phyloP scores from a whole-genome alignment of 805 yeast genomes.

The Yarrowia osloensis region DNA sequence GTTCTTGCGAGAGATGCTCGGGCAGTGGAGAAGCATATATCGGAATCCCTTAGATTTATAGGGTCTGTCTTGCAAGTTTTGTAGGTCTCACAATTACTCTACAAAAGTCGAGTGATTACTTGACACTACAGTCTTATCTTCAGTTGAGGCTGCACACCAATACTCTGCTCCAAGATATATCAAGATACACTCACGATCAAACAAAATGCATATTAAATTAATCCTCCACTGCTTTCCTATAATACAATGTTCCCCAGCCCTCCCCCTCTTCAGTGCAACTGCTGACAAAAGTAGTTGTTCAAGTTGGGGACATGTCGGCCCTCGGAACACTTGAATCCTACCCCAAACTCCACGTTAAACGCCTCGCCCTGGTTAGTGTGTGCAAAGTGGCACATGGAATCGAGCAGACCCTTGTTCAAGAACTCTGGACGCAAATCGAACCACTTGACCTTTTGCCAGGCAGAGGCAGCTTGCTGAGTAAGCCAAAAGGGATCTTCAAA shows the following conservation, averaged over 20 bases:
- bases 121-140: no score
- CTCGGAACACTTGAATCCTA: conserved; percentile 9
- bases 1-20: no score
- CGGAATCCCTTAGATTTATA: no score
- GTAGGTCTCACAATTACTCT: no score
- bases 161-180: no score
- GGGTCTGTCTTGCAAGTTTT: no score
- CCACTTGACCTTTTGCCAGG: conserved; percentile 22
- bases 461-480: not conserved
- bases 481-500: not conserved
- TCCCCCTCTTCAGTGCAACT: conserved; percentile 22
- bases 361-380: conserved; percentile 17
- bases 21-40: no score
- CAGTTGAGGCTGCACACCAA: no score
- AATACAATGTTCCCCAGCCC: not conserved
- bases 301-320: not conserved
- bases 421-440: not conserved
- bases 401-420: not conserved
- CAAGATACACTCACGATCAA: not conserved
- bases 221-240: not conserved
- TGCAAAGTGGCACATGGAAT: conserved; percentile 19
- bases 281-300: conserved; percentile 6
- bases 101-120: no score
- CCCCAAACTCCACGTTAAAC: conserved; percentile 15
- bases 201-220: not conserved